phyloP scores from a whole-genome alignment of 2,329 filamentous ascomycete species.

The Stromatinia cepivora region DNA sequence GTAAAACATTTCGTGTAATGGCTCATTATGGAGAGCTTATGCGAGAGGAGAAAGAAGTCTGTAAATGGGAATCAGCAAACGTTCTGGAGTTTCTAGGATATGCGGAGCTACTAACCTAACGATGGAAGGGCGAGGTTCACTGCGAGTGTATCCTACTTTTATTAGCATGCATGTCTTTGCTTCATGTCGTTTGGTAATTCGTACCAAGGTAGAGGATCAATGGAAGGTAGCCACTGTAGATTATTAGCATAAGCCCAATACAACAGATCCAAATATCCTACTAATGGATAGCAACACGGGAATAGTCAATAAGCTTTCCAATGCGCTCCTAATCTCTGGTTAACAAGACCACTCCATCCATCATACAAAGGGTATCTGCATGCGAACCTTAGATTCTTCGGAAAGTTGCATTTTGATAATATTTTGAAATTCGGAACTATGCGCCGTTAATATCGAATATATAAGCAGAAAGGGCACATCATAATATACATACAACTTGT shows the following conservation, averaged over 20 bases:
- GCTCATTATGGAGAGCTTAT: constrained; percentile 42
- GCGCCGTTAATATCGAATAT: not conserved
- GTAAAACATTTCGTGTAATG: constrained; percentile 12
- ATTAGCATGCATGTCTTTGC: constrained; percentile 28
- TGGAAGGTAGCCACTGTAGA: constrained; percentile 82
- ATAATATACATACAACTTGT: constrained; percentile 16
- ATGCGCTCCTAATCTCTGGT: constrained; percentile 78
- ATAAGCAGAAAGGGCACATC: not conserved
- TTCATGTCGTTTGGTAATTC: constrained; percentile 31
- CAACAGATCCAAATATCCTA: constrained; percentile 46
- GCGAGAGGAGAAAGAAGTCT: constrained; percentile 66
- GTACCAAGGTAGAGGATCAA: constrained; percentile 95
- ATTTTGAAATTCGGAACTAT: constrained; percentile 9
- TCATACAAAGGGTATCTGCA: not conserved
- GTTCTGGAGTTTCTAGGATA: too few relatives aligned
- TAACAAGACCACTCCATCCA: constrained; percentile 24
- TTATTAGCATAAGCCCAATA: constrained; percentile 41
- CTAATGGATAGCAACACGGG: constrained; percentile 94
- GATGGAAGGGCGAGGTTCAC: constrained; percentile 81
- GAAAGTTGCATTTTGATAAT: constrained; percentile 59
- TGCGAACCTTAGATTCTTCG: constrained; percentile 88
- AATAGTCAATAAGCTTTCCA: constrained; percentile 92
- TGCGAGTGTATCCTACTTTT: constrained; percentile 80
- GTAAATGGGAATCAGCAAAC: constrained; percentile 27
- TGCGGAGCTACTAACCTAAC: constrained; percentile 57